phyloP scores from a whole-genome alignment of 2,329 filamentous ascomycete species.

The Amylocarpus encephaloides region DNA sequence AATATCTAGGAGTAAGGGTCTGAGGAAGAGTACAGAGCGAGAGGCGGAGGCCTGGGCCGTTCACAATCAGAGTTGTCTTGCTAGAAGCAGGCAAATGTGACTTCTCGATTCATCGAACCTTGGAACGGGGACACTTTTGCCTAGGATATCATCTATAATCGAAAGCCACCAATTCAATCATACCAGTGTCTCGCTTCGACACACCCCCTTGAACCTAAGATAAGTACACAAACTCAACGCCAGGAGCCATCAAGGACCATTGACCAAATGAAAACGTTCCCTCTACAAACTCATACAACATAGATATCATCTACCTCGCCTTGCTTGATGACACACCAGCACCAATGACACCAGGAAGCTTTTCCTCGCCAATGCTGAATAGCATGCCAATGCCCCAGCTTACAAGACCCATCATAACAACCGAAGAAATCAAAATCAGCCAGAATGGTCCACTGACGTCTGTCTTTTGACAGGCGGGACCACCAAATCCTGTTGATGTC shows the following conservation, averaged over 20 bases:
- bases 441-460: constrained; percentile 88
- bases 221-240: constrained; percentile 28
- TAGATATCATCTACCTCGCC: constrained; percentile 24
- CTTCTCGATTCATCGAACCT: no score
- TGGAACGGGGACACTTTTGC: neutral
- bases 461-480: constrained; percentile 81
- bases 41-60: no score
- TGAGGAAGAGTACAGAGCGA: no score
- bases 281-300: constrained; percentile 23
- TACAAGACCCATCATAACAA: constrained; percentile 63
- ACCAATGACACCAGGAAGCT: constrained; percentile 90
- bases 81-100: neutral
- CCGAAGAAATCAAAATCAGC: constrained; percentile 69
- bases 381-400: constrained; percentile 70
- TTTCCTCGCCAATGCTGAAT: constrained; percentile 77
- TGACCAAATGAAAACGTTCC: constrained; percentile 4
- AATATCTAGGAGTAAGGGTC: no score
- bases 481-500: constrained; percentile 60
- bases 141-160: no score
- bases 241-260: constrained; percentile 11
- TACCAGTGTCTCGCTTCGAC: constrained; percentile 15
- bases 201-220: constrained; percentile 17
- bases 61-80: no score
- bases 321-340: constrained; percentile 75
- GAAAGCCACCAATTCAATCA: neutral